Conservation (phyloP, 2,329 filamentous ascomycete genomes). For the Dactylellina cionopaga region DNA sequence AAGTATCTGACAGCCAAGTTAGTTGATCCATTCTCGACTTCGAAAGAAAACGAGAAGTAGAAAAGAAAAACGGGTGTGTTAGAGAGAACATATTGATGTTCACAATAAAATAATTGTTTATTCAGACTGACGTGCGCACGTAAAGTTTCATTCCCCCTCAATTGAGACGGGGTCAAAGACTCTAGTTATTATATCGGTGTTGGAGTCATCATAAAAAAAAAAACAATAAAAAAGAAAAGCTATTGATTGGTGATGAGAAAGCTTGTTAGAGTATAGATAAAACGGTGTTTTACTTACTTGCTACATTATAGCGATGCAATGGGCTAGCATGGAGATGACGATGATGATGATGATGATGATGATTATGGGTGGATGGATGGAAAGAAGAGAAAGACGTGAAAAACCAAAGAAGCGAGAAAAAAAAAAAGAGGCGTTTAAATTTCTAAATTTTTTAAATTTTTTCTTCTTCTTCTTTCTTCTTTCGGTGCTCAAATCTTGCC, state of each 20-base stretch:
- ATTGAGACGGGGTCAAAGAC: conserved; percentile 80
- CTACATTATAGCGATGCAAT: background rate
- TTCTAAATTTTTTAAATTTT: too few species aligned
- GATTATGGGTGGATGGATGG: background rate
- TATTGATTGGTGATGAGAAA: conserved; percentile 5
- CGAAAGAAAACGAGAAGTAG: background rate
- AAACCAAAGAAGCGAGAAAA: background rate
- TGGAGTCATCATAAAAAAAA: conserved; percentile 75
- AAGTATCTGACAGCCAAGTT: background rate
- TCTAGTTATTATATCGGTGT: conserved; percentile 86
- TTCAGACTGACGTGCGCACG: conserved; percentile 60
- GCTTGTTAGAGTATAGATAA: background rate
- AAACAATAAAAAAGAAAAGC: too few species aligned
- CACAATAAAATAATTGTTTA: conserved; percentile 33
- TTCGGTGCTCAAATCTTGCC: background rate
- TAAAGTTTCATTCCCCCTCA: conserved; percentile 78
- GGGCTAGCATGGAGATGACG: background rate
- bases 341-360: background rate
- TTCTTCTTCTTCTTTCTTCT: background rate
- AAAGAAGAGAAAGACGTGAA: background rate
- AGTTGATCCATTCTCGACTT: background rate
- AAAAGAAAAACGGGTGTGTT: background rate
- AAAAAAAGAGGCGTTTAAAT: background rate
- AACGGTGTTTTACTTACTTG: background rate
- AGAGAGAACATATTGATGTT: background rate